phyloP scores from a whole-genome alignment of 306 rosid genomes.

The Cucumis sativus region Cucumber_9930_V3 NC_026660.2:28916501-28917000 shows the following conservation, averaged over 20 bases:
- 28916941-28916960: no score
- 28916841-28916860: no score
- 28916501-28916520: neutral
- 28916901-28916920: no score
- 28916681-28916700: constrained; percentile 1
- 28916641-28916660: neutral
- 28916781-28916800: no score
- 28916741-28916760: neutral
- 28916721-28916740: neutral
- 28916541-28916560: neutral
- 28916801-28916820: no score
- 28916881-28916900: no score
- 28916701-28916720: neutral
- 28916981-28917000: no score
- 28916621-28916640: neutral
- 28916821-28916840: no score
- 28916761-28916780: neutral
- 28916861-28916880: no score
- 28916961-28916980: no score
- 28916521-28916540: neutral
- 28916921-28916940: no score
- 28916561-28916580: neutral
- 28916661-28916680: neutral
- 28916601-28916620: neutral
- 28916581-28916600: neutral